Evolutionary conservation across 345 rosid genomes (phyloP).

Genomic region (Sisymbrium irio): DNA sequence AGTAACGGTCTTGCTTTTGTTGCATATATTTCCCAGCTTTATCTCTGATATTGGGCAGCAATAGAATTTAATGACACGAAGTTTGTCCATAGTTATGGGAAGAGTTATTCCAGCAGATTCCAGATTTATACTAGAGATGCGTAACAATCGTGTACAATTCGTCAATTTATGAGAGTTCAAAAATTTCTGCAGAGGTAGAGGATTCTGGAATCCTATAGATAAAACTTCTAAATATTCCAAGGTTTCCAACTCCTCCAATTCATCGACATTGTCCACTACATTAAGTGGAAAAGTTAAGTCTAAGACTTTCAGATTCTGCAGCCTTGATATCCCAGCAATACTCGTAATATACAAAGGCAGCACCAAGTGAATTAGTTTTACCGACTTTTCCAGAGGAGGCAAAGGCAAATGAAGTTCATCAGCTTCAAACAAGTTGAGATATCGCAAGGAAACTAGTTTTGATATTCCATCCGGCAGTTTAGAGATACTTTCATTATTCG

Average conservation of each 20-base stretch:
- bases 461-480: not conserved
- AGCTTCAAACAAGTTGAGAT: not conserved
- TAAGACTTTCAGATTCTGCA: not conserved
- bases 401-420: not conserved
- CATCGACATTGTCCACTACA: not conserved
- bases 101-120: not conserved
- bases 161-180: not conserved
- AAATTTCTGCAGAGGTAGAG: rapidly evolving
- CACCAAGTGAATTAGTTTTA: not conserved
- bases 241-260: not conserved
- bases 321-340: constrained; percentile 4
- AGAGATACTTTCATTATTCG: not conserved
- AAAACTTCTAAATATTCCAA: constrained; percentile 1
- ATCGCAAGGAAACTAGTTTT: constrained; percentile 3
- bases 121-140: not conserved
- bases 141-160: not conserved
- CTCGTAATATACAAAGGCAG: not conserved
- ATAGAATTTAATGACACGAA: rapidly evolving
- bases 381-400: not conserved
- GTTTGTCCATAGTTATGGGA: not conserved
- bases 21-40: not conserved
- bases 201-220: rapidly evolving
- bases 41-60: not conserved
- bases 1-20: not conserved
- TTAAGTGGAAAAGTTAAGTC: rapidly evolving